Percentiles rank a stretch among this genome's conserved stretches.
phyloP scores from a whole-genome alignment of 768 basidiomycete genomes.

The Suillus luteus region DNA sequence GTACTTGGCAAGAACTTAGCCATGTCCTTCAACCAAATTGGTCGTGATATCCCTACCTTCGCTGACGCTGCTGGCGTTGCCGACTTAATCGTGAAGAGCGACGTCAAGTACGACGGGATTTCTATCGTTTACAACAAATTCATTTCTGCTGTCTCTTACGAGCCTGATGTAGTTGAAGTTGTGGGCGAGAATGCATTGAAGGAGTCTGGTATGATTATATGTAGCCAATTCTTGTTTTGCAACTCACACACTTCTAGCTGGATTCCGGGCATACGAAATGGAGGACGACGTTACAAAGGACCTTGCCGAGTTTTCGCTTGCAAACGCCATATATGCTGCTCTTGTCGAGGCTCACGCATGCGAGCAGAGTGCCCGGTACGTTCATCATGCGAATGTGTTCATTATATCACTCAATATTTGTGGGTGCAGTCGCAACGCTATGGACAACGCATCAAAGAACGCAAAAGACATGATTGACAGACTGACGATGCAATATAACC shows the following conservation, averaged over 20 bases:
- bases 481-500: constrained; percentile 95
- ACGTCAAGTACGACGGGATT: constrained; percentile 84
- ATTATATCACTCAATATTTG: not conserved
- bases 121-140: constrained; percentile 84
- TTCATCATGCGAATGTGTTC: constrained; percentile 16
- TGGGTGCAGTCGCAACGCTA: constrained; percentile 78
- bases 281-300: constrained; percentile 96
- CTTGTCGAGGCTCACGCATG: constrained; percentile 96
- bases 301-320: constrained; percentile 91
- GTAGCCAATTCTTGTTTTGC: constrained; percentile 2
- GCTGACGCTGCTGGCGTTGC: constrained; percentile 93
- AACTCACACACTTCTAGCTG: constrained; percentile 47
- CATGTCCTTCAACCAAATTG: constrained; percentile 96
- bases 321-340: constrained; percentile 94
- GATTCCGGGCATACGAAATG: constrained; percentile 96
- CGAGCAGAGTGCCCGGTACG: constrained; percentile 86
- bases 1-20: constrained; percentile 62
- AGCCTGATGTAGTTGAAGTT: constrained; percentile 72
- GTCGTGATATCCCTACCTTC: constrained; percentile 96
- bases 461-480: constrained; percentile 88
- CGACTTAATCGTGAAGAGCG: constrained; percentile 86
- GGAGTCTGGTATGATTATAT: constrained; percentile 65
- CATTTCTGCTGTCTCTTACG: constrained; percentile 89
- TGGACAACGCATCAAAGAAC: constrained; percentile 99
- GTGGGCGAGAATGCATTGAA: constrained; percentile 80